Percentiles rank a stretch among this genome's conserved stretches.
phyloP scores from a whole-genome alignment of 768 basidiomycete genomes.

The Nevesoporus exiguus region DNA sequence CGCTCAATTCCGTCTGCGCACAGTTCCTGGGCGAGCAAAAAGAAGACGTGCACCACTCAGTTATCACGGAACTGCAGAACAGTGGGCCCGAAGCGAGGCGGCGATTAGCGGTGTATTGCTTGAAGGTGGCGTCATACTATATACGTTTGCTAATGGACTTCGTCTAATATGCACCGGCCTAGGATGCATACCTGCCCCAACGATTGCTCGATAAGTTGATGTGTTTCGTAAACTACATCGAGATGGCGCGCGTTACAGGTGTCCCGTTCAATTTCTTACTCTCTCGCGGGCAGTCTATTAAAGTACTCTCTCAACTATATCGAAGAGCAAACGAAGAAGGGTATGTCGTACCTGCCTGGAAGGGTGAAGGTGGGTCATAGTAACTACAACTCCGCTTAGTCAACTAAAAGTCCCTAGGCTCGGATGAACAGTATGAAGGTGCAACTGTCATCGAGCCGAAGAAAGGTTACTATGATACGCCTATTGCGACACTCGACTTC shows the following conservation, averaged over 20 bases:
- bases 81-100: conserved; percentile 91
- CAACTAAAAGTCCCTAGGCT: conserved; percentile 43
- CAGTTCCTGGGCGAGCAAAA: conserved; percentile 99
- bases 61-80: conserved; percentile 97
- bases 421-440: conserved; percentile 97
- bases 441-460: conserved; percentile 98
- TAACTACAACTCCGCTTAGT: background rate
- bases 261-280: conserved; percentile 97
- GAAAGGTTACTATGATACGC: conserved; percentile 93
- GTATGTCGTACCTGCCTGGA: conserved; percentile 83
- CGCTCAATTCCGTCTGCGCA: conserved; percentile 96
- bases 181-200: conserved; percentile 99
- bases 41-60: conserved; percentile 97
- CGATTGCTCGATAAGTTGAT: conserved; percentile 94
- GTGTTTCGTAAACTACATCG: conserved; percentile 98
- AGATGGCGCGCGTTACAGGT: conserved; percentile 99
- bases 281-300: conserved; percentile 95
- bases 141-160: background rate
- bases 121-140: conserved; percentile 60
- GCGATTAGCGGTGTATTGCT: conserved; percentile 93
- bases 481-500: conserved; percentile 98
- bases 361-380: conserved; percentile 66
- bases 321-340: conserved; percentile 89
- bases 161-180: conserved; percentile 1
- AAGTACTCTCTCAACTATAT: conserved; percentile 93